Percentiles rank a stretch among this genome's conserved stretches.
These are phyloP conservation scores for Sclerotinia borealis DNA, from an alignment of 2,329 filamentous ascomycete species.

Conservation along the genomic window DNA sequence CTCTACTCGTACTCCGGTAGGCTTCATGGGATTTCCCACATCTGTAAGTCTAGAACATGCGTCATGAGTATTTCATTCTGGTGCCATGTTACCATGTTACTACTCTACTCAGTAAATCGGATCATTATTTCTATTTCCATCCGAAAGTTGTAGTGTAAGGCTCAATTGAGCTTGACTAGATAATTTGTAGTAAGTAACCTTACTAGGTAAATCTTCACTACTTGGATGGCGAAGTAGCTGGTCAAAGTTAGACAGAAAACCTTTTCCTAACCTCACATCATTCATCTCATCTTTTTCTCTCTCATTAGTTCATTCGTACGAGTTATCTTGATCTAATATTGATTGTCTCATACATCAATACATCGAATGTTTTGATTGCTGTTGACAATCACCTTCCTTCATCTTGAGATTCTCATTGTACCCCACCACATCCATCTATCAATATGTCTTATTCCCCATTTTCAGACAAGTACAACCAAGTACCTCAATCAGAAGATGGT, in stretches of 20 bases:
- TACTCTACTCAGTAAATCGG: too few relatives aligned
- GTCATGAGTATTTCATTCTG: background rate
- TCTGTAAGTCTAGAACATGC: background rate
- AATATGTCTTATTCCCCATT: slow-evolving; percentile 9
- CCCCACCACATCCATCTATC: background rate
- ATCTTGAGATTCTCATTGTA: background rate
- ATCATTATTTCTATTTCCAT: background rate
- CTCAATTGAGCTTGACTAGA: background rate
- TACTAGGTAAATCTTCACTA: background rate
- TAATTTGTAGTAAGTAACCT: background rate
- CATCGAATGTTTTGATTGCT: background rate
- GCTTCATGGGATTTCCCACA: background rate
- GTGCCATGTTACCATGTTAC: background rate
- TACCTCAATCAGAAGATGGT: slow-evolving; percentile 11
- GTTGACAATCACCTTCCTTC: background rate
- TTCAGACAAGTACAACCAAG: slow-evolving; percentile 13
- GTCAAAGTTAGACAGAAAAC: background rate
- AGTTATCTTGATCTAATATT: background rate
- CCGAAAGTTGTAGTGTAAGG: background rate
- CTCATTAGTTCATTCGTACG: background rate
- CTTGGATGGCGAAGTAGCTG: slow-evolving; percentile 4
- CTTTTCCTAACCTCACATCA: slow-evolving; percentile 1
- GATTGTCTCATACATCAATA: background rate
- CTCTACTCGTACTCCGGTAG: background rate
- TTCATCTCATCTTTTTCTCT: background rate